Base-by-base conservation (phyloP, 1,139 yeast species). In the Suhomyces bribrorum region DNA sequence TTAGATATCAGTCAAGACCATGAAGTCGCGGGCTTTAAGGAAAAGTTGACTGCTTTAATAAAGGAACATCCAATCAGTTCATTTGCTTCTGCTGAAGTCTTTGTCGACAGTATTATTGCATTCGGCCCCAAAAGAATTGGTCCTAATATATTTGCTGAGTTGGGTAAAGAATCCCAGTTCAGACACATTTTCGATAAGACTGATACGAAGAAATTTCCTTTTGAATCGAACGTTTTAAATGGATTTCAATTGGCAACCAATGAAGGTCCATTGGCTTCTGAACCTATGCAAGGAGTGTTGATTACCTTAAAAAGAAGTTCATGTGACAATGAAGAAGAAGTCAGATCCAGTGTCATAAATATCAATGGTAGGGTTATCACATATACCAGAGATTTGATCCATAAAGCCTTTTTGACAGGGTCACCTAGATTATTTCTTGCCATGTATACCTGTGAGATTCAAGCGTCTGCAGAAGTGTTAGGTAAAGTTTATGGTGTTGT, bases 401-500 rank as follows among this genome's bases (percentile, higher is more conserved):
- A 86, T 53, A 70, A 74, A 30, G 78, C 82, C 1, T 77, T 90
- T 53, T 59, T 86, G 27, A 81, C 78, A 38, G 86, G 90, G 81
- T 84, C 97, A 0, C 96, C 97, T 7, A 75, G 98, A 43, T 64
- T 94, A 37, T 81, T 86, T 76, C 75, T 94, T 52, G 98, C 98
- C 3, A 87, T 86, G 81, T 94, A 92, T 57, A 74, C 87, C 1
- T 90, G 97, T 67, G 97, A 90, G 49, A 88, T 94, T 47, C 99
- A 94, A 62, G 95, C 98, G 0, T 79, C 95, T 2, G 80, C 96
- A 0, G 98, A 94, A 49, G 97, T 89, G 0, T 70, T 94, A 36
- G 98, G 98, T 36, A 88, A 87, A 56, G 97, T 94, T 0, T 94
- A 94, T 57, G 95, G 89, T 0, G 97, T 92, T 15, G 89, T 94